Conservation (phyloP, 2,329 filamentous ascomycete species). For the Samsoniella hepiali region DNA sequence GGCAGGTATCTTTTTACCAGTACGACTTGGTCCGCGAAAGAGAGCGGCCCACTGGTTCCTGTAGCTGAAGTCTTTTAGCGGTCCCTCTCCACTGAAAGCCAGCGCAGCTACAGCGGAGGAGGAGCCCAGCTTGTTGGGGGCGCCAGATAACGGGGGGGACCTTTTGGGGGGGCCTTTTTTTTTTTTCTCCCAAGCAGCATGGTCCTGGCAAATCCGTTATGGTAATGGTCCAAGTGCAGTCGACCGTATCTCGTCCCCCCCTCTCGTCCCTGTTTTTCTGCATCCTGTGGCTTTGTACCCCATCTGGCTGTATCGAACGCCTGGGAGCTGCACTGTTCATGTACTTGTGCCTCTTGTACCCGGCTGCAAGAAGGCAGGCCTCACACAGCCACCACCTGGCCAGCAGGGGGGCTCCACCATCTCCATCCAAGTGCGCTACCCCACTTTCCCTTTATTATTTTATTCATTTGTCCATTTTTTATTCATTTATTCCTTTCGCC, state of each 20-base stretch:
- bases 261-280: background rate
- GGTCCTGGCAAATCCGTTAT: no score
- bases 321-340: background rate
- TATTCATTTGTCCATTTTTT: no score
- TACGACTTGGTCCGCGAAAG: no score
- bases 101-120: background rate
- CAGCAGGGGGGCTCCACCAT: background rate
- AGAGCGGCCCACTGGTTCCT: background rate
- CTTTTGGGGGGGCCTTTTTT: background rate
- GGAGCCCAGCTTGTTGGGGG: background rate
- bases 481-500: background rate
- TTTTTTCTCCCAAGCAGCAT: no score
- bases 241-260: background rate
- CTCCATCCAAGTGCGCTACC: background rate
- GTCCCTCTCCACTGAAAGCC: background rate
- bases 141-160: background rate
- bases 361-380: no score
- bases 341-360: background rate
- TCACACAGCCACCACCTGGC: slow-evolving; percentile 5
- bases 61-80: slow-evolving; percentile 1
- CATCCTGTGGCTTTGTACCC: no score
- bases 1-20: background rate
- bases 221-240: background rate
- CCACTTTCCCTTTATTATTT: background rate
- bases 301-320: background rate